Base-by-base conservation (phyloP, 768 basidiomycete species). In the Phlebiopsis flavidoalba region DNA sequence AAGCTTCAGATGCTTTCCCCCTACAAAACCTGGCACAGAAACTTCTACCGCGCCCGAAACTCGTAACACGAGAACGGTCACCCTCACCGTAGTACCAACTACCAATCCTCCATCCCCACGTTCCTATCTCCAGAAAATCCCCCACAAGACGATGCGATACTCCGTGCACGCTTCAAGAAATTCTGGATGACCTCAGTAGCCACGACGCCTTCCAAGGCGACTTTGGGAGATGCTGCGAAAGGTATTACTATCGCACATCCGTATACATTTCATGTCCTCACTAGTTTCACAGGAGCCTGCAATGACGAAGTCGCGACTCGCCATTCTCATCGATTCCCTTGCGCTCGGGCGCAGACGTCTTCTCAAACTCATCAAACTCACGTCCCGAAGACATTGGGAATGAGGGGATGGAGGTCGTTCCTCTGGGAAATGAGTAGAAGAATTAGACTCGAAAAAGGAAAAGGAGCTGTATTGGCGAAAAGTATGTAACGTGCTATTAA, bases 131-230 rank as follows among this genome's bases (percentile, higher is more conserved):
- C 63, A 14, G 71, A 68, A 22, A 72, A 76, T 35, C 68, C 72
- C 6, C 65, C 69, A 14, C 71, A 77, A 50, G 72, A 76, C 33
- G 87, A 92, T 61, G 74, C 80, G 48, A 69, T 70, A 8, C 70
- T 93, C 68, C 86, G 84, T 67, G 83, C 83, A 36, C 82, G 78
- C 48, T 94, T 94, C 70, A 77, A 87, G 58, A 86, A 87, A 71
- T 93, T 94, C 68, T 94, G 92, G 92, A 92, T 94, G 91, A 75
- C 83, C 2, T 84, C 87, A 0, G 80, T 93, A 7, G 89, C 86
- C 1, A n/a, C n/a, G 89, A 93, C 69, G 91, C 84, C 11, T 95
- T 94, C 73, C 83, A 82, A 63, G 86, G 89, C 50, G 93, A 94
- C 70, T 76, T 94, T n/a, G 26, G 26, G 90, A 92, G 66, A 80